Percentiles rank a stretch among this genome's conserved stretches.
These are phyloP conservation scores for Pleurotus sapidus DNA, from an alignment of 768 basidiomycete genomes.

Conservation along the genomic window DNA sequence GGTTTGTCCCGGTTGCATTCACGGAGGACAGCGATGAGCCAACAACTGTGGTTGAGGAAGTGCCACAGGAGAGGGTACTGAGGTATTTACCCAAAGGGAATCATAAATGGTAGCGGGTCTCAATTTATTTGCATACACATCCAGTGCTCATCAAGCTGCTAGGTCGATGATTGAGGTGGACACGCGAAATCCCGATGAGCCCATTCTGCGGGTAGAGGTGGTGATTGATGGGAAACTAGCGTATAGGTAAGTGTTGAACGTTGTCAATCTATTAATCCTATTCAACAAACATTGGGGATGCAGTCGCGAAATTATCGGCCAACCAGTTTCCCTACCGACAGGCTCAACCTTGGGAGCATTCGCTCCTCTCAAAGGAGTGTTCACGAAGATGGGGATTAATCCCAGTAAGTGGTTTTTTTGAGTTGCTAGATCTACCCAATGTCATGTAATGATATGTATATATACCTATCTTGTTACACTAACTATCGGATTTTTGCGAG, in stretches of 20 bases:
- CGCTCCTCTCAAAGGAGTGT: conserved; percentile 51
- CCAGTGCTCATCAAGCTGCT: too few relatives aligned
- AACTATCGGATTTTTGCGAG: conserved; percentile 28
- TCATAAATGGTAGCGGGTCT: conserved; percentile 52
- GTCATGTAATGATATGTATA: background rate
- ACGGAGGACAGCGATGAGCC: conserved; percentile 23
- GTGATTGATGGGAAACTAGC: conserved; percentile 55
- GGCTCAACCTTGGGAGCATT: conserved; percentile 44
- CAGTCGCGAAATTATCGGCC: conserved; percentile 48
- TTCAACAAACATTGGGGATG: background rate
- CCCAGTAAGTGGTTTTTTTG: conserved; percentile 63
- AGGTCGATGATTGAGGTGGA: conserved; percentile 74
- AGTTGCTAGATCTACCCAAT: conserved; percentile 6
- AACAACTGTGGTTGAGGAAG: conserved; percentile 25
- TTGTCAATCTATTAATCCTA: background rate
- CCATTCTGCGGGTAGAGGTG: conserved; percentile 53
- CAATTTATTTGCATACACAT: background rate
- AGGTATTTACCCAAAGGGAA: conserved; percentile 66
- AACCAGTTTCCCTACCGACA: conserved; percentile 39
- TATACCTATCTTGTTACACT: conserved; percentile 7
- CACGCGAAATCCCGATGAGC: conserved; percentile 48
- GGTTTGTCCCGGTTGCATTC: conserved; percentile 22
- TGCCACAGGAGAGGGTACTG: conserved; percentile 52
- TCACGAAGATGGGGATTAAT: conserved; percentile 51
- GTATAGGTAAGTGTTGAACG: conserved; percentile 41